These are phyloP conservation scores for Drechslerella coelobrocha DNA, from an alignment of 2,329 filamentous ascomycete genomes.

Conservation along the genomic window DNA sequence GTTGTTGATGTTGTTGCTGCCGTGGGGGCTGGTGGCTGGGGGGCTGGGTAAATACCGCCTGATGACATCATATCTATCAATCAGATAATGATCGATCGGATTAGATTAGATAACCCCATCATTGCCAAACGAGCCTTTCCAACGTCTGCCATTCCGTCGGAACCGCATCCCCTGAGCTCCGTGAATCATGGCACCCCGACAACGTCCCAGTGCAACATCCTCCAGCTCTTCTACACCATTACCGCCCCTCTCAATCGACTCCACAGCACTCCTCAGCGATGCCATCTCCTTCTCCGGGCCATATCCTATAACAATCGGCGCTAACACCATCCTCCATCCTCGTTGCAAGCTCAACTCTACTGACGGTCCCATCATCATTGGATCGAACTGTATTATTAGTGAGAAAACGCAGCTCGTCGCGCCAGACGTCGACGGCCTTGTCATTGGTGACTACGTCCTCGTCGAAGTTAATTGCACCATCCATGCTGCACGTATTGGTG, in stretches of 20 bases:
- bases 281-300: constrained; percentile 71
- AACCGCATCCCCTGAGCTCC: not conserved
- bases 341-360: constrained; percentile 79
- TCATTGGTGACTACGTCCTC: constrained; percentile 68
- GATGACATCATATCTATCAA: constrained; percentile 23
- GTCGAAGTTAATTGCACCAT: constrained; percentile 68
- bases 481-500: constrained; percentile 63
- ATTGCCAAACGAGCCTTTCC: not conserved
- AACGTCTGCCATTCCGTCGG: not conserved
- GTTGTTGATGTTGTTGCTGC: not conserved
- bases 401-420: constrained; percentile 70
- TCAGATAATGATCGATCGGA: not conserved
- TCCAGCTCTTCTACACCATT: constrained; percentile 28
- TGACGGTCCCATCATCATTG: constrained; percentile 78
- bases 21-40: not conserved
- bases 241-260: constrained; percentile 42
- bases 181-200: constrained; percentile 22
- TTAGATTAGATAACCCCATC: constrained; percentile 31
- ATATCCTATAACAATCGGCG: constrained; percentile 77
- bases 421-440: constrained; percentile 58
- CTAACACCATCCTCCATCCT: constrained; percentile 84
- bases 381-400: constrained; percentile 79
- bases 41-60: too few relatives aligned
- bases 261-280: constrained; percentile 62
- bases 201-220: constrained; percentile 27